Evolutionary conservation across 2,329 filamentous ascomycete genomes (phyloP), one percentile per base, ranked within the genome.

Genomic region (Exophiala viscosa): DNA sequence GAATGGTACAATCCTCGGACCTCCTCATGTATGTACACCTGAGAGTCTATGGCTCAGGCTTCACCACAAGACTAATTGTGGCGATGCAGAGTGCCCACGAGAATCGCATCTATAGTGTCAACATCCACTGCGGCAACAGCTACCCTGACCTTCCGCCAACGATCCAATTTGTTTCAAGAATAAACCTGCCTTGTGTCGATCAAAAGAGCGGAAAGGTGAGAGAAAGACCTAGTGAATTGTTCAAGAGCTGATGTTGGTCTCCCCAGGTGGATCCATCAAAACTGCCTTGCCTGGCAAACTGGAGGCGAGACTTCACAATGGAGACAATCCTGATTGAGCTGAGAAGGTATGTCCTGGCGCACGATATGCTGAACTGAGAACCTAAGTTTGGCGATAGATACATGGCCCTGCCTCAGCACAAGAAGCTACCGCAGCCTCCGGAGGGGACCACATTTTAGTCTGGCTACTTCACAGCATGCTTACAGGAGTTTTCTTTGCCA

Each of bases 51-150:
- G 10, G 17, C 41, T 15, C 40, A n/a, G 14, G 32, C 10, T 41
- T 7, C 11, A 9, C 5, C 31, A 23, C 47, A 33, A 45, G 43
- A 34, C 39, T 55, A 32, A 53, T 47, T 15, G 35, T 47, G 10
- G 15, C 13, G 15, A 28, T n/a, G 15, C 66, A 93, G 88, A 95
- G 90, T 73, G 90, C 86, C 58, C 92, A 97, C 70, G 93, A 99
- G 79, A 99, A 99, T 75, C 88, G 93, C 66, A 99, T 99, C 76
- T 99, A 99, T 80, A 95, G 90, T 63, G 82, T 99, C 65, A 95
- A 92, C 73, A 96, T 99, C 76, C 87, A 95, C 76, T 99, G 93
- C 76, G 91, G 90, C 58, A 79, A 84, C 44, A 78, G 88, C 52
- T 99, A 99, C 71, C 93, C 93, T 47, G 90, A 96, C 69, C 77